phyloP scores from a whole-genome alignment of 2,329 filamentous ascomycete genomes.

The Gnomoniopsis smithogilvyi region DNA sequence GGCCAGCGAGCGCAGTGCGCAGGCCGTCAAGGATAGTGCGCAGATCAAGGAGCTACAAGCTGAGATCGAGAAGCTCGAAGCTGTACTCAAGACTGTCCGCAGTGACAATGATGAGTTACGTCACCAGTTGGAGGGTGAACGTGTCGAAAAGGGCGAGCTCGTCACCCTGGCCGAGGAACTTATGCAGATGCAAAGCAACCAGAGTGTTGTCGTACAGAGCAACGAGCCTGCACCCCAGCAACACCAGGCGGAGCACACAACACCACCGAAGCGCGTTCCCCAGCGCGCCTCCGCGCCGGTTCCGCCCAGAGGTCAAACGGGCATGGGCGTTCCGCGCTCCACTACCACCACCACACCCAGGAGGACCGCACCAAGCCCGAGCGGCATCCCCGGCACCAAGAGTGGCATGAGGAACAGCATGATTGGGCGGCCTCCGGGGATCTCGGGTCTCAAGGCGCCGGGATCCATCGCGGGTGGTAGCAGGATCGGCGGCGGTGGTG shows the following conservation, averaged over 20 bases:
- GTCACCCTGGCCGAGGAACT: constrained; percentile 81
- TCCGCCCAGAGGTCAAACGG: constrained; percentile 5
- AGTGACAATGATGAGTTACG: constrained; percentile 66
- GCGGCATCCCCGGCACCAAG: constrained; percentile 27
- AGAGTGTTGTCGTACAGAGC: constrained; percentile 39
- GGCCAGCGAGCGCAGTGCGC: constrained; percentile 44
- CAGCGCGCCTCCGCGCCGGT: constrained; percentile 17
- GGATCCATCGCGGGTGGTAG: constrained; percentile 36
- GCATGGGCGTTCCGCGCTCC: constrained; percentile 8
- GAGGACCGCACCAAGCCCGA: constrained; percentile 12
- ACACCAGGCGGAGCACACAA: constrained; percentile 1
- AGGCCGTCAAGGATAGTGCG: constrained; percentile 63
- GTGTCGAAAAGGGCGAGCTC: constrained; percentile 80
- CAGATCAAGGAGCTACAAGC: constrained; percentile 69
- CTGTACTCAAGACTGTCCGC: constrained; percentile 67
- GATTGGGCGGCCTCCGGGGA: constrained; percentile 23
- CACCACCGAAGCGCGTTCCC: constrained; percentile 10
- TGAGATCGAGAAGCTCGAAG: constrained; percentile 70
- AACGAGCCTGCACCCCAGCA: constrained; percentile 12
- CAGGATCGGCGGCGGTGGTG: constrained; percentile 40
- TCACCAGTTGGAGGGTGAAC: constrained; percentile 66
- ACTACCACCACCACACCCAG: constrained; percentile 13
- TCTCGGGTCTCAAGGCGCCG: constrained; percentile 62
- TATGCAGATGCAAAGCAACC: constrained; percentile 61
- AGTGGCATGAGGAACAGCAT: constrained; percentile 51